Percentiles rank a stretch among this genome's conserved stretches.
Evolutionary conservation across 164 flowering plant genomes (phyloP).

Genomic region (Tetracentron sinense): DNA sequence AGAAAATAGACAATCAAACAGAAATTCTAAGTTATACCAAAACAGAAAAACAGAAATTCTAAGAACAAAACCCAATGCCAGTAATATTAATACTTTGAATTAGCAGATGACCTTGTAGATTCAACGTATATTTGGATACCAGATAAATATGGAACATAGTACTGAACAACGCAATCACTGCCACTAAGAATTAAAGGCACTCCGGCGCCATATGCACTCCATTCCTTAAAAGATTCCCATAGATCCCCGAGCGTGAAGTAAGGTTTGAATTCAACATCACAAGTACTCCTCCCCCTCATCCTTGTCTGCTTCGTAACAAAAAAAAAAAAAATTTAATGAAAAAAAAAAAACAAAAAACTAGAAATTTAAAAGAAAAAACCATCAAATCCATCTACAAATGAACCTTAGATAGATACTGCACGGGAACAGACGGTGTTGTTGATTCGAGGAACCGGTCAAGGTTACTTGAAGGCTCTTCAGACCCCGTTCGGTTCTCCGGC

Average conservation of each 20-base stretch:
- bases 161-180: conserved; percentile 58
- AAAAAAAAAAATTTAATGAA: not conserved
- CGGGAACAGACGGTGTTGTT: conserved; percentile 59
- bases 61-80: not conserved
- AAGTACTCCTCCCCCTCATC: conserved; percentile 34
- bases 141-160: conserved; percentile 75
- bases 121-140: conserved; percentile 62
- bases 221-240: conserved; percentile 74
- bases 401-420: conserved; percentile 64
- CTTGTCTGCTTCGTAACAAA: conserved; percentile 29
- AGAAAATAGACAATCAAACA: not conserved
- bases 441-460: conserved; percentile 59
- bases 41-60: not conserved
- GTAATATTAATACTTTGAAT: conserved; percentile 42
- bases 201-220: conserved; percentile 84
- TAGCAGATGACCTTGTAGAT: conserved; percentile 24
- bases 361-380: no score
- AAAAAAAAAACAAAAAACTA: no score
- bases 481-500: conserved; percentile 22
- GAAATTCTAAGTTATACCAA: no score
- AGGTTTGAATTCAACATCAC: conserved; percentile 45
- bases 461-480: conserved; percentile 34
- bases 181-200: conserved; percentile 65
- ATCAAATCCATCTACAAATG: no score
- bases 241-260: conserved; percentile 59